Evolutionary conservation across 495 filamentous ascomycete species (phyloP).

Genomic region (Hypomontagnella monticulosa): DNA sequence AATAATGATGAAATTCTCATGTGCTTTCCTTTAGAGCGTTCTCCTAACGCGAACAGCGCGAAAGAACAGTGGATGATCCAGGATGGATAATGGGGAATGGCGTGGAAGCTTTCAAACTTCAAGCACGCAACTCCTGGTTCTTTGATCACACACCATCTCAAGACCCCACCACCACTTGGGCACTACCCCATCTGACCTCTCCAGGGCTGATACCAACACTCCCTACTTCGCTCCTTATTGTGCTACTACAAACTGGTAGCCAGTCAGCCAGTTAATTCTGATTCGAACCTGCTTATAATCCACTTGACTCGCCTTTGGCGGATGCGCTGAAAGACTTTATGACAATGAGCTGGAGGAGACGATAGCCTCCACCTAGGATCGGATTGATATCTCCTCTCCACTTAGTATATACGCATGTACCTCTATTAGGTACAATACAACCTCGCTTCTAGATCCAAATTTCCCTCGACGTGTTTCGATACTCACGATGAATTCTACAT

Average conservation of each 20-base stretch:
- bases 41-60: neutral
- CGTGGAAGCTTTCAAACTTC: neutral
- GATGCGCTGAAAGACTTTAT: neutral
- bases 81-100: too few species aligned
- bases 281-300: too few species aligned
- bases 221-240: too few species aligned
- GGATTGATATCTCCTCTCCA: neutral
- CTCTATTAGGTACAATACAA: neutral
- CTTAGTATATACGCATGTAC: neutral
- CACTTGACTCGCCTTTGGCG: neutral
- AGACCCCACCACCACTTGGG: too few species aligned
- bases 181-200: conserved; percentile 19
- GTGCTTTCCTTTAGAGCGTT: conserved; percentile 13
- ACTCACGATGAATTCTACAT: conserved; percentile 8
- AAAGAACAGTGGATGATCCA: neutral
- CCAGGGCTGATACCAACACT: too few species aligned
- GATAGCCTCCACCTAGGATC: neutral
- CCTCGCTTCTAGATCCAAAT: neutral
- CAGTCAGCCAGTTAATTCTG: too few species aligned
- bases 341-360: neutral
- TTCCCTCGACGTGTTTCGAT: neutral
- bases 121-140: too few species aligned
- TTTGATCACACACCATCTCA: too few species aligned
- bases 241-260: too few species aligned
- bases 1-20: conserved; percentile 34